Evolutionary conservation across 805 yeast species (phyloP).

Genomic region (Clavispora fructus): DNA sequence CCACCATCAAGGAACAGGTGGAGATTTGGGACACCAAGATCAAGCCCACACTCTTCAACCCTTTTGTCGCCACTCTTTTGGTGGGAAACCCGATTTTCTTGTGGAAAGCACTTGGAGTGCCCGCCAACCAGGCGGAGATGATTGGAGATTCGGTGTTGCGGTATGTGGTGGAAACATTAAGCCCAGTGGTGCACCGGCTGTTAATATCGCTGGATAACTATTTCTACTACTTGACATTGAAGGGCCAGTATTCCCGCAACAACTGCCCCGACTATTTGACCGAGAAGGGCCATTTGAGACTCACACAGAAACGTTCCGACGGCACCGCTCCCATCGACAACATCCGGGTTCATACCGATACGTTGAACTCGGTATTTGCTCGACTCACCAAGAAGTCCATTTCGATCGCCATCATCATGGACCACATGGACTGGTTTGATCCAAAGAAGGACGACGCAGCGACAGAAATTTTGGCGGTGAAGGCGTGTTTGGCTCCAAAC

Average conservation of each 20-base stretch:
- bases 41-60: constrained; percentile 68
- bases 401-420: constrained; percentile 80
- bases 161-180: constrained; percentile 72
- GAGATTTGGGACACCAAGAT: constrained; percentile 58
- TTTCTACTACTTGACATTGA: constrained; percentile 66
- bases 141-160: constrained; percentile 68
- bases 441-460: constrained; percentile 59
- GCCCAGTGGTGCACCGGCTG: constrained; percentile 63
- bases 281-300: constrained; percentile 47
- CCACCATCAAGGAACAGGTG: constrained; percentile 57
- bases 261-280: constrained; percentile 80
- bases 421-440: constrained; percentile 90
- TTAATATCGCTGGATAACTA: constrained; percentile 68
- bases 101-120: constrained; percentile 90
- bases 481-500: constrained; percentile 54
- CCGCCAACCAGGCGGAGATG: constrained; percentile 76
- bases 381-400: constrained; percentile 58
- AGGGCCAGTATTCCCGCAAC: constrained; percentile 51
- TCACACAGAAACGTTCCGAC: constrained; percentile 32
- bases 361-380: constrained; percentile 67
- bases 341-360: constrained; percentile 75
- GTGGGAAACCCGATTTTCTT: constrained; percentile 81
- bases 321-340: constrained; percentile 54
- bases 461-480: constrained; percentile 60
- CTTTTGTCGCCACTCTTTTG: constrained; percentile 58